phyloP scores from a whole-genome alignment of 2,329 filamentous ascomycete genomes.

The Nothomitra cinnamomea region DNA sequence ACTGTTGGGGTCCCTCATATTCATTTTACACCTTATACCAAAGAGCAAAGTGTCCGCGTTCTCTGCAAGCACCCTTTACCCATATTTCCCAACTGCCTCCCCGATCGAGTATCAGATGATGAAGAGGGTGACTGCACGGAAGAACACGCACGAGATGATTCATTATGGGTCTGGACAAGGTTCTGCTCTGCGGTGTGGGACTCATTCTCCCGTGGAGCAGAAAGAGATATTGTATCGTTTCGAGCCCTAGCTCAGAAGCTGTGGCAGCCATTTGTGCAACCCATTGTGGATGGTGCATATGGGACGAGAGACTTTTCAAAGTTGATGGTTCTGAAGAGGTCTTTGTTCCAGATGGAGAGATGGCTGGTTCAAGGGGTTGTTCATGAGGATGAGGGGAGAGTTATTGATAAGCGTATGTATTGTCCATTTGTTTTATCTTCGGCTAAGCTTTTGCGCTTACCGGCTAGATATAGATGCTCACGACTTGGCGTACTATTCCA shows the following conservation, averaged over 20 bases:
- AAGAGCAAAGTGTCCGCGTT: slow-evolving; percentile 63
- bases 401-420: background rate
- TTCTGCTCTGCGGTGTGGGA: slow-evolving; percentile 81
- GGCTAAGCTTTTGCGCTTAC: background rate
- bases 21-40: slow-evolving; percentile 70
- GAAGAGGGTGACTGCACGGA: slow-evolving; percentile 30
- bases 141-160: slow-evolving; percentile 32
- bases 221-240: slow-evolving; percentile 62
- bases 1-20: slow-evolving; percentile 56
- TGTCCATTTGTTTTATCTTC: background rate
- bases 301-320: slow-evolving; percentile 68
- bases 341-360: slow-evolving; percentile 56
- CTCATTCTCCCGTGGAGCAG: slow-evolving; percentile 62
- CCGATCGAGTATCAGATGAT: slow-evolving; percentile 9
- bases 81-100: slow-evolving; percentile 25
- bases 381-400: slow-evolving; percentile 38
- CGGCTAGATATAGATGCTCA: slow-evolving; percentile 19
- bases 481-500: slow-evolving; percentile 51
- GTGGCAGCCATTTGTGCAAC: slow-evolving; percentile 73
- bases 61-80: slow-evolving; percentile 39
- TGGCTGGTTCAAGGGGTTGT: slow-evolving; percentile 32
- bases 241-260: slow-evolving; percentile 51
- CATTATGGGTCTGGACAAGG: slow-evolving; percentile 49
- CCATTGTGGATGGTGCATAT: slow-evolving; percentile 57
- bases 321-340: slow-evolving; percentile 53